Percentiles rank a stretch among this genome's conserved stretches.
Conservation (phyloP, 1,284 basidiomycete species). For the Trichosporon faecale region DNA sequence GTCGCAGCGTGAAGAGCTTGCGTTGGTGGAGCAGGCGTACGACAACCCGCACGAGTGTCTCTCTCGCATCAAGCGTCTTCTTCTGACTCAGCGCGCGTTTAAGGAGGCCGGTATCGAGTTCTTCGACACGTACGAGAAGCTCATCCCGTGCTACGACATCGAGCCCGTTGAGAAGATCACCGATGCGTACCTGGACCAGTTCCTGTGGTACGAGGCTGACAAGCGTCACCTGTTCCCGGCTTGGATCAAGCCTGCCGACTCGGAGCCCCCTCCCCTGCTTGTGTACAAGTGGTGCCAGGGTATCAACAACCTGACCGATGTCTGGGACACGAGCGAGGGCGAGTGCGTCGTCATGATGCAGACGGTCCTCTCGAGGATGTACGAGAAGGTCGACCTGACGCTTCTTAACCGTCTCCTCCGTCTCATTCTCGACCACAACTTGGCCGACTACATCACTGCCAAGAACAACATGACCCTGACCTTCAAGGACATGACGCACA, state of each 20-base stretch:
- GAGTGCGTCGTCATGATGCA: conserved; percentile 98
- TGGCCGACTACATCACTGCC: conserved; percentile 96
- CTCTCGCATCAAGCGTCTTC: conserved; percentile 91
- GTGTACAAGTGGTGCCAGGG: conserved; percentile 78
- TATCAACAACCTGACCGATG: conserved; percentile 67
- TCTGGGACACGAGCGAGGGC: conserved; percentile 95
- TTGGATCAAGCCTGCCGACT: conserved; percentile 97
- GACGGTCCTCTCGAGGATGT: conserved; percentile 90
- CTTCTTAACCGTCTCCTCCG: conserved; percentile 87
- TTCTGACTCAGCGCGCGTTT: conserved; percentile 93
- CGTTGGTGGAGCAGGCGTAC: conserved; percentile 94
- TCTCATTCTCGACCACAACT: conserved; percentile 91
- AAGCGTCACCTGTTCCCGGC: conserved; percentile 94
- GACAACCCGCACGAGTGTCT: conserved; percentile 60
- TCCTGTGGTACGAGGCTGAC: conserved; percentile 72
- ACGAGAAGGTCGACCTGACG: conserved; percentile 96
- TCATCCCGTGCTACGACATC: conserved; percentile 96
- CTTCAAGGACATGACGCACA: conserved; percentile 70
- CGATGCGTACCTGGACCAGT: conserved; percentile 91
- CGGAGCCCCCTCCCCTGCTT: conserved; percentile 89
- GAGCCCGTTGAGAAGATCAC: conserved; percentile 98
- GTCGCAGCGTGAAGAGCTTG: conserved; percentile 92
- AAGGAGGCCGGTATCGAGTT: conserved; percentile 89
- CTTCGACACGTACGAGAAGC: conserved; percentile 88
- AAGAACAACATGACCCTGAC: conserved; percentile 95